Base-by-base conservation (phyloP, 129 eudicot species). In the Daucus carota region DNA sequence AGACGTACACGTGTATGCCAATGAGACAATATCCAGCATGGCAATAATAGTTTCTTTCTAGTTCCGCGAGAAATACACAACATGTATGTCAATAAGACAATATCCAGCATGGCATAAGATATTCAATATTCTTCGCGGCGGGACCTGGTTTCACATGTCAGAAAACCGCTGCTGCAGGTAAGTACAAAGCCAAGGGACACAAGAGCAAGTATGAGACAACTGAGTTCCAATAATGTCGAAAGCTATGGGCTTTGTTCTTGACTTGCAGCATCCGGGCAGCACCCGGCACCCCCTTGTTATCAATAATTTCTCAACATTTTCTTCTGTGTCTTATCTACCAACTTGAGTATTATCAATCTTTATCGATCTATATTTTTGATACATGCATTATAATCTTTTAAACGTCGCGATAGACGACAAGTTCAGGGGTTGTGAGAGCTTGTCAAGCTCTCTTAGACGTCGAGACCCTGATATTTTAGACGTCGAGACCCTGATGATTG, bases 141-240 rank as follows among this genome's bases (percentile, higher is more conserved):
- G 79, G 59, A 18, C 79, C 79, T 28, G 1, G 13, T 28, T 76
- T 76, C 79, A 76, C 79, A 76, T 76, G 79, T 42, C 43, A 18
- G 42, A 60, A 41, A 18, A 62, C 72, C 29, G 72, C 18, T 10
- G 40, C 8, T 60, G 0, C 65, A 41, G 40, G 10, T 60, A 28
- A 40, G 43, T 59, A 75, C 78, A 75, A 75, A 38, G 70, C 33
- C 29, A 4, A 34, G 13, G 78, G 52, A 33, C 60, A 73, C 78
- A n/a, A 38, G 16, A 75, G 40, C 6, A 69, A 18, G 36, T 40
- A 60, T 32, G 22, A 40, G 78, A 57, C 70, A 32, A 59, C 17
- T 6, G 36, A 59, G 24, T 57, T 75, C 70, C 78, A 57, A 40
- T 57, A 38, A 70, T 59, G 41, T 41, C 38, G 71, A 59, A 75